Percentiles rank a stretch among this genome's conserved stretches.
Evolutionary conservation across 441 rosid genomes (phyloP).

Genomic region (Gossypium davidsonii): DNA sequence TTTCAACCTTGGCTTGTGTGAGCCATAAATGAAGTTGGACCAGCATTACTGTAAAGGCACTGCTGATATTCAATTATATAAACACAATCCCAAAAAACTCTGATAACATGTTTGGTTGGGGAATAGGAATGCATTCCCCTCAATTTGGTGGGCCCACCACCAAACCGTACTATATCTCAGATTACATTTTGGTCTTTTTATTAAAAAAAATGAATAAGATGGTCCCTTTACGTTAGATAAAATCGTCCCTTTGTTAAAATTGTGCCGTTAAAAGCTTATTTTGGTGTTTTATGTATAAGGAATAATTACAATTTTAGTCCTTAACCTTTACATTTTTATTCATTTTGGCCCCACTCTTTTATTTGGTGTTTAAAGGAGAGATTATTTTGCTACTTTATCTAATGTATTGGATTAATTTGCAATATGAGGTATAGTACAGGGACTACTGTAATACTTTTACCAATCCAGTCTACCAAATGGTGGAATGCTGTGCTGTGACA

Average conservation of each 20-base stretch:
- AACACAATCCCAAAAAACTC: not conserved
- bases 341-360: not conserved
- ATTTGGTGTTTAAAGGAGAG: not conserved
- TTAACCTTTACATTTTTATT: not conserved
- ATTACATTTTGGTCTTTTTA: too few species aligned
- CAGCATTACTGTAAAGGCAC: not conserved
- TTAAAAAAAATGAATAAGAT: too few species aligned
- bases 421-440: not conserved
- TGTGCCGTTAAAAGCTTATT: not conserved
- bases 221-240: too few species aligned
- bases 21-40: slow-evolving; percentile 8
- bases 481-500: not conserved
- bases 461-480: not conserved
- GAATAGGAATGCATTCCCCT: too few species aligned
- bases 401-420: not conserved
- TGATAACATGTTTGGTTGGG: not conserved
- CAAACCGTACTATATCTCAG: too few species aligned
- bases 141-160: too few species aligned
- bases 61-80: too few species aligned
- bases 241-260: too few species aligned
- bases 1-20: slow-evolving; percentile 6
- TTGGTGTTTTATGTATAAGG: not conserved
- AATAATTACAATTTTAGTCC: not conserved
- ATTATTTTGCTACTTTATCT: not conserved
- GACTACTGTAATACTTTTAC: not conserved